Percentiles rank a stretch among this genome's conserved stretches.
Evolutionary conservation across 495 filamentous ascomycete genomes (phyloP).

Genomic region (Penicillium canariense): DNA sequence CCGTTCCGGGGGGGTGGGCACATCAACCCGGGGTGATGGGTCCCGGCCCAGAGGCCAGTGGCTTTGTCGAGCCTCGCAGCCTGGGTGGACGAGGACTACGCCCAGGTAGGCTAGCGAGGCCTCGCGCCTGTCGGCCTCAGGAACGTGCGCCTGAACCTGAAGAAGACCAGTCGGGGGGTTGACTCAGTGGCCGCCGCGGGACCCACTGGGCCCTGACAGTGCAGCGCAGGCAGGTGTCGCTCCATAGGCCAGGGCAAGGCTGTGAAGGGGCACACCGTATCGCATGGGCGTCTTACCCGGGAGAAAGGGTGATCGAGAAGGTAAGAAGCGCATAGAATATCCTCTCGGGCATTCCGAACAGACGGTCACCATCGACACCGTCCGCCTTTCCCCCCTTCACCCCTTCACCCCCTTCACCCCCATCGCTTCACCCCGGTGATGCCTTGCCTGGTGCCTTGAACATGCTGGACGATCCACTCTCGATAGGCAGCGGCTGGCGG

Average conservation of each 20-base stretch:
- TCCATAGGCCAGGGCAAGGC: too few relatives aligned
- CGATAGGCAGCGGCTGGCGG: constrained; percentile 13
- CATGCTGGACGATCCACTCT: constrained; percentile 1
- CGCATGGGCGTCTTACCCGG: constrained; percentile 3
- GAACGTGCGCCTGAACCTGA: too few relatives aligned
- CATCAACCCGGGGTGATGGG: background rate
- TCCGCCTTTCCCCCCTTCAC: background rate
- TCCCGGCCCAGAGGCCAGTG: background rate
- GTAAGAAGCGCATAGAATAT: background rate
- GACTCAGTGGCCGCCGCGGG: too few relatives aligned
- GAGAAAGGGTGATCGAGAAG: constrained; percentile 11
- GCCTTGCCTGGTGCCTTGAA: constrained; percentile 22
- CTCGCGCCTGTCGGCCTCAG: too few relatives aligned
- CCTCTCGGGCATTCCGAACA: constrained; percentile 11
- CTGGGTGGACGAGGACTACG: background rate
- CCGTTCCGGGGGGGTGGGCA: too few relatives aligned
- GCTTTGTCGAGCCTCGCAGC: constrained; percentile 1
- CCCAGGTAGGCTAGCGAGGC: too few relatives aligned
- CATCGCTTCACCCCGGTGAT: constrained; percentile 3
- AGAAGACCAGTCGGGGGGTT: too few relatives aligned
- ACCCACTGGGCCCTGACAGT: too few relatives aligned
- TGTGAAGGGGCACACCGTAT: constrained; percentile 22
- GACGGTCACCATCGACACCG: constrained; percentile 17
- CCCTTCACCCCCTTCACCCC: background rate
- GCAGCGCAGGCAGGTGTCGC: too few relatives aligned